Base-by-base conservation (phyloP, 805 yeast species). In the Metschnikowia reukaufii region DNA sequence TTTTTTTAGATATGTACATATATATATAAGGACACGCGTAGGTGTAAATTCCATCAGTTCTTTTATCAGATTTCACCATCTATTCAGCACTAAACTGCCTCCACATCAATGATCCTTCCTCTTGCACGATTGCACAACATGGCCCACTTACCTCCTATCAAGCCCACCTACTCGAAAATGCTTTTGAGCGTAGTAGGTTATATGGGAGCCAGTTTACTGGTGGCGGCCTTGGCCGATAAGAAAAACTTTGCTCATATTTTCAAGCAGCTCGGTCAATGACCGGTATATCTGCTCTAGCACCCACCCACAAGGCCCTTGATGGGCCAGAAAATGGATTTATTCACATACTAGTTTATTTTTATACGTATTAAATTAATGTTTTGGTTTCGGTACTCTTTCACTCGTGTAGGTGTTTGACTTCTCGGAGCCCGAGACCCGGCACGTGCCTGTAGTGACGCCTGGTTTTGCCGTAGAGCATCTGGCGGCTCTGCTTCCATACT, bases 401-500 rank as follows among this genome's bases (percentile, higher is more conserved):
- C 12, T 50, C 42, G 34, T 51, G 57, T 34, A 52, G 48, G 39
- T 50, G 56, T 19, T 51, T 46, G 12, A 53, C 47, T 25, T 55
- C 59, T 18, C 56, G 52, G 16, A 55, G 57, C 6, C 59, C 59
- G 23, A 45, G 54, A n/a, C 59, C 59, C 8, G 59, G 59, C 27
- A 55, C 59, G 23, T 48, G 52, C 18, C 59, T 47, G 31, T 40
- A 56, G 21, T 54, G 52, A 25, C 56, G 42, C 30, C 58, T 38
- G 9, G 48, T 50, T 12, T 41, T 46, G 7, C 58, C 58, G 32
- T 69, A 74, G 27, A 74, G 56, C 39, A 71, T 59, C 39, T 61
- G 57, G 33, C 78, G 57, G 44, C 76, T 66, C 30, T 61, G 59
- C 39, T 62, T 64, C 71, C 77, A 66, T 5, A 73, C 77, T 36